Evolutionary conservation across 345 rosid genomes (phyloP), one percentile per base, ranked within the genome.

Genomic region (Pistacia atlantica): DNA sequence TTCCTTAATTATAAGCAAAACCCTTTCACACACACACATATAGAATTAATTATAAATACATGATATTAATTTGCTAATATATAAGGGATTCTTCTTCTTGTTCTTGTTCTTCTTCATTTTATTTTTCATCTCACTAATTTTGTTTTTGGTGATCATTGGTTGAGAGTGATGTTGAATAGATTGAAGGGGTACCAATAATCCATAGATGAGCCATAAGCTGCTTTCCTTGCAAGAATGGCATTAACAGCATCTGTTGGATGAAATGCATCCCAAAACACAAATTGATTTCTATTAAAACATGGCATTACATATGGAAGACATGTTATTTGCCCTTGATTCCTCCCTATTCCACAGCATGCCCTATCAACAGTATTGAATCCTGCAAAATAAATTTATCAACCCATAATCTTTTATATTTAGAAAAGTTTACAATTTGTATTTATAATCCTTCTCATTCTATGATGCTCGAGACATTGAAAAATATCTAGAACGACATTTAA

Each of bases 191-290:
- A 42, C 46, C 46, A 91, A 45, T 79, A 77, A 45, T 92, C 91
- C 1, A 80, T 60, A 22, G 84, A 87, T 3, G 97, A 78, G 1
- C 97, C 97, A 14, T 84, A 86, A 80, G 89, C 86, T 22, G 97
- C 95, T 68, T 92, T 81, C 51, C 80, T 83, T 17, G 86, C 91
- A 42, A 94, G 86, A 46, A 94, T 73, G 11, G 81, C 80, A 65
- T 82, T 85, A 0, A 87, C 97, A n/a, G 90, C 91, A 75, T 92
- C 87, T 13, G 98, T 94, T 28, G 95, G 98, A 80, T 97, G 97
- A 68, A 85, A 96, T 1, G 98, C 99, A 67, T 96, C 97, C 99
- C 99, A 96, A 65, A 93, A 94, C 31, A 90, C 74, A 77, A 85
- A 85, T 16, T 88, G 86, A 12, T 63, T 76, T 62, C 95, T 81